phyloP scores from a whole-genome alignment of 352 stramenopile genomes.

The Globisporangium apiculatum region DNA sequence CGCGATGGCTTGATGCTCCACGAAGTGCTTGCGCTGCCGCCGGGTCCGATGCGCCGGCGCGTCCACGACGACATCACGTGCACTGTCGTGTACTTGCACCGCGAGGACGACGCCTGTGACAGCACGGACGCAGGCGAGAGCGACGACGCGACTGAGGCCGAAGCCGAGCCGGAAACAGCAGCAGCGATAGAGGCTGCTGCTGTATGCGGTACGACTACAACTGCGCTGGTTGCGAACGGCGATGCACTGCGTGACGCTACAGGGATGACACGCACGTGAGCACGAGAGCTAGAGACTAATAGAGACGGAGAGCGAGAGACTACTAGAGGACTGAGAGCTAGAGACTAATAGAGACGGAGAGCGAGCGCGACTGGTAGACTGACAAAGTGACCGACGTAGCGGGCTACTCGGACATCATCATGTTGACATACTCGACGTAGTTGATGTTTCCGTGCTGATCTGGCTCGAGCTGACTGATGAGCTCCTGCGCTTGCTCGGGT shows the following conservation, averaged over 20 bases:
- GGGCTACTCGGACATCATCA: slow-evolving; percentile 89
- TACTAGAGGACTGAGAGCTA: background rate
- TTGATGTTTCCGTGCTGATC: slow-evolving; percentile 91
- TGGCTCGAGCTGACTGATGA: slow-evolving; percentile 89
- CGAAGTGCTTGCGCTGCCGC: slow-evolving; percentile 49
- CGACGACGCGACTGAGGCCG: slow-evolving; percentile 5
- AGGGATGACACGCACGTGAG: background rate
- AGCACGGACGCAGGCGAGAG: slow-evolving; percentile 6
- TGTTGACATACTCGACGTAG: slow-evolving; percentile 93
- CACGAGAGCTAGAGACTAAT: background rate
- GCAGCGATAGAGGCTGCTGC: background rate
- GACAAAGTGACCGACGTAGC: background rate
- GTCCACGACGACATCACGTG: slow-evolving; percentile 81
- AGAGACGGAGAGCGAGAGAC: background rate
- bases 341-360: background rate
- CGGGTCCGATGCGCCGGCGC: slow-evolving; percentile 38
- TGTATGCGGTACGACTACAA: too few species aligned
- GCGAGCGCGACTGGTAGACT: slow-evolving; percentile 1
- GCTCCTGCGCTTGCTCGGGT: slow-evolving; percentile 86
- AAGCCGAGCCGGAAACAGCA: background rate
- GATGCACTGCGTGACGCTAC: background rate
- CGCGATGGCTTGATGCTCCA: slow-evolving; percentile 64
- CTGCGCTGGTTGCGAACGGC: background rate
- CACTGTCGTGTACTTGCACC: slow-evolving; percentile 58
- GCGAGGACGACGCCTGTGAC: slow-evolving; percentile 8